These are phyloP conservation scores for Xylaria intraflava DNA, from an alignment of 495 filamentous ascomycete genomes.

Conservation along the genomic window DNA sequence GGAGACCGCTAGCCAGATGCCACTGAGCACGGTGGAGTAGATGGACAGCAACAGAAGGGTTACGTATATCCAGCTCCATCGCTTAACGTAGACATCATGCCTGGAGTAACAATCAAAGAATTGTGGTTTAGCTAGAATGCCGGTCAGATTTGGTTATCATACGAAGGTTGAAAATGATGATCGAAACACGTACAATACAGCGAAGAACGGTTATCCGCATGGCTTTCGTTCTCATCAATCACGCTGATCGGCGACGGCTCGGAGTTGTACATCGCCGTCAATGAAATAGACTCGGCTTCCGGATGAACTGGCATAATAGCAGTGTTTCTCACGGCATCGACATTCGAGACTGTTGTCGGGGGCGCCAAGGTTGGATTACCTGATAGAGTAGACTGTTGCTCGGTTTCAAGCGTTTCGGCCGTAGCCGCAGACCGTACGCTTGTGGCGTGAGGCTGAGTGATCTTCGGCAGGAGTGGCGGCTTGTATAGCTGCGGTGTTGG, in stretches of 20 bases:
- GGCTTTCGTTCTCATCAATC: neutral
- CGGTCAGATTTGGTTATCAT: neutral
- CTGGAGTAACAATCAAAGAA: conserved; percentile 25
- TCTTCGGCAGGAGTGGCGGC: neutral
- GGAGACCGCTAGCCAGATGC: conserved; percentile 55
- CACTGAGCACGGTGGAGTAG: conserved; percentile 61
- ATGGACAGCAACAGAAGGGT: conserved; percentile 54
- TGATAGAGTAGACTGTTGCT: neutral
- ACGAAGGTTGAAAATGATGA: neutral
- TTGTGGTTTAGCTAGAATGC: conserved; percentile 9
- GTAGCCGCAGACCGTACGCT: neutral
- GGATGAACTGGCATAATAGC: conserved; percentile 1
- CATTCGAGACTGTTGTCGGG: neutral
- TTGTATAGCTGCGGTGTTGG: neutral
- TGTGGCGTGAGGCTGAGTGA: neutral
- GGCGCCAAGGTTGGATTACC: neutral
- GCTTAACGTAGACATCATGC: conserved; percentile 29
- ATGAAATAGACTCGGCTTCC: neutral
- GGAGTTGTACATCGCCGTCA: conserved; percentile 1
- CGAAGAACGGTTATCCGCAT: neutral
- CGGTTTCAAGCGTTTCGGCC: neutral
- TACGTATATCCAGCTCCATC: conserved; percentile 52
- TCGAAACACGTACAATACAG: neutral
- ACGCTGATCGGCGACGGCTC: neutral
- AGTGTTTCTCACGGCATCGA: conserved; percentile 1